A percentile compares a stretch with the other conserved stretches of the same genome.
phyloP scores from a whole-genome alignment of 2,329 filamentous ascomycete genomes.

The Diaporthe nobilis region DNA sequence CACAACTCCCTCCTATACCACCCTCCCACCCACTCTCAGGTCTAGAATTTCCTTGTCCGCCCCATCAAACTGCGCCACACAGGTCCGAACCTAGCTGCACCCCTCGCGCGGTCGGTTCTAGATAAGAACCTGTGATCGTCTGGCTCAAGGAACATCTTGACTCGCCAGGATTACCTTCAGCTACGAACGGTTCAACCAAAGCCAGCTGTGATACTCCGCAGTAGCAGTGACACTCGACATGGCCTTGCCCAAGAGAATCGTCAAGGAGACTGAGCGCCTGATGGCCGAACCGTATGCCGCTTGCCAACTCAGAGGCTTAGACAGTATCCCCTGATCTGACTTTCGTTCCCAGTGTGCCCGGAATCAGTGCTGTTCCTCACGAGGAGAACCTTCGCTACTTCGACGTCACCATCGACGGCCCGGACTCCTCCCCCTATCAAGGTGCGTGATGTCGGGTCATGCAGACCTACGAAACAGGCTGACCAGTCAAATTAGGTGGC shows the following conservation, averaged over 20 bases:
- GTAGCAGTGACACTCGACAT: constrained; percentile 53
- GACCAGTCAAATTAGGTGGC: constrained; percentile 66
- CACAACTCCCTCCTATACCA: not conserved
- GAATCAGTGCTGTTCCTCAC: constrained; percentile 95
- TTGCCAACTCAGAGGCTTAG: constrained; percentile 2
- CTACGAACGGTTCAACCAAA: not conserved
- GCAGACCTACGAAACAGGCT: constrained; percentile 7
- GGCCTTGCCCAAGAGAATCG: constrained; percentile 94
- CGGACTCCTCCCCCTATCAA: constrained; percentile 93
- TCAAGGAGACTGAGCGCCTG: constrained; percentile 98
- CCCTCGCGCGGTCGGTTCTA: not conserved
- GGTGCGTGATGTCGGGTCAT: constrained; percentile 65
- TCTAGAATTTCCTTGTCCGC: not conserved
- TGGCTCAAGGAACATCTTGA: not conserved
- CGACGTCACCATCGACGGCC: constrained; percentile 96
- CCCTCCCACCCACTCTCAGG: not conserved
- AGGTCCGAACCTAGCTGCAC: not conserved
- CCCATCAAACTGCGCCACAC: constrained; percentile 11
- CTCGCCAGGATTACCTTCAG: not conserved
- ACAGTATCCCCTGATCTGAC: constrained; percentile 29
- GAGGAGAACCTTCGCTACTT: constrained; percentile 99
- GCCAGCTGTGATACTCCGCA: not conserved
- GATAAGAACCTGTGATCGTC: constrained; percentile 7
- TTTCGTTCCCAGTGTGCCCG: constrained; percentile 80
- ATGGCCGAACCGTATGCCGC: constrained; percentile 90